A percentile compares a stretch with the other conserved stretches of the same genome.
Conservation (phyloP, 208 protist species). For the Naegleria fowleri region DNA sequence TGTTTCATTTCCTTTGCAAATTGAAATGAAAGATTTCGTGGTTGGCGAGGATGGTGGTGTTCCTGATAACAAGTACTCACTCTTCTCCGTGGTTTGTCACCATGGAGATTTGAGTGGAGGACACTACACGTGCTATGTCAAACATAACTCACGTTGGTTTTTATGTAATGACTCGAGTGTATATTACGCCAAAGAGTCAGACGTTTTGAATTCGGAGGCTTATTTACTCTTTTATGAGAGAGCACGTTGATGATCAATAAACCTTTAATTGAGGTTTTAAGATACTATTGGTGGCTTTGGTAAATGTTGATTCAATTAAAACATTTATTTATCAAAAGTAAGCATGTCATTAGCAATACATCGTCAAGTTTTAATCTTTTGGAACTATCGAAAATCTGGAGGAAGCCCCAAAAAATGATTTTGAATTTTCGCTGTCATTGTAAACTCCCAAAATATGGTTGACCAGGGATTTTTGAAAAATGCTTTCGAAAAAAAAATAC, state of each 20-base stretch:
- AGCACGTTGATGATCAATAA: background rate
- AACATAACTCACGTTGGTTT: slow-evolving; percentile 27
- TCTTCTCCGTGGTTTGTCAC: slow-evolving; percentile 35
- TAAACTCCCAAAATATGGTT: background rate
- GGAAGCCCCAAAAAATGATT: too few species aligned
- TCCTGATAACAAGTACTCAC: slow-evolving; percentile 6
- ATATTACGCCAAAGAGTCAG: background rate
- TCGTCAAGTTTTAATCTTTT: too few species aligned
- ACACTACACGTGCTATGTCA: slow-evolving; percentile 36
- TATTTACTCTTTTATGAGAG: background rate
- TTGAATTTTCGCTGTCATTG: background rate
- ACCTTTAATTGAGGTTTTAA: too few species aligned
- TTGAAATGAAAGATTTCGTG: slow-evolving; percentile 1
- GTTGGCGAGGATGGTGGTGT: too few species aligned
- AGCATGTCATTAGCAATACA: too few species aligned
- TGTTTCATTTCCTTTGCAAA: background rate
- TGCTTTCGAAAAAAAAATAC: background rate
- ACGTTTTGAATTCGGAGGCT: background rate
- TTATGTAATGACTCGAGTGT: slow-evolving; percentile 33
- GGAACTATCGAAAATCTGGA: too few species aligned
- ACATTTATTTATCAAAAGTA: too few species aligned
- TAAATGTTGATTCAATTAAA: too few species aligned
- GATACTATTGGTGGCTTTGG: too few species aligned
- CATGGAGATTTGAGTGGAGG: slow-evolving; percentile 32
- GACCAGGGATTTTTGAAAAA: background rate